Percentiles rank a stretch among this genome's conserved stretches.
These are phyloP conservation scores for Chenopodium berlandieri DNA, from an alignment of 148 eudicot genomes.

Conservation along the genomic window DNA sequence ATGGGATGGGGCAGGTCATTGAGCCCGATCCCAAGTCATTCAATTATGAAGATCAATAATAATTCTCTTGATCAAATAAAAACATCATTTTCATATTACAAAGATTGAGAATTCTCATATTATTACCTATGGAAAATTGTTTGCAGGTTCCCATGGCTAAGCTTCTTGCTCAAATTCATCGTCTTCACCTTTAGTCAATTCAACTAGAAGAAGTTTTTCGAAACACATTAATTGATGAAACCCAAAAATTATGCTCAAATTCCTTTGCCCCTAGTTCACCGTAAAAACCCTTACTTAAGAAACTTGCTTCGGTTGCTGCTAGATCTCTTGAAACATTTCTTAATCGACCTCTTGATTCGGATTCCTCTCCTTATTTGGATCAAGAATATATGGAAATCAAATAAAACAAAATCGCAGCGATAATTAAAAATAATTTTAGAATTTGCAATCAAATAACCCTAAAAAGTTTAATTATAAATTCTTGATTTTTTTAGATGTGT, in stretches of 20 bases:
- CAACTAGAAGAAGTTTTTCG: slow-evolving; percentile 16
- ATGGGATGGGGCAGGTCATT: too few species aligned
- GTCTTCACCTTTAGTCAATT: slow-evolving; percentile 31
- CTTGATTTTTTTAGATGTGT: too few species aligned
- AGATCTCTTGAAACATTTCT: slow-evolving; percentile 56
- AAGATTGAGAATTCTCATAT: neutral
- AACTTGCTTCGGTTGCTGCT: slow-evolving; percentile 58
- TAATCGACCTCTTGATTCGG: slow-evolving; percentile 40
- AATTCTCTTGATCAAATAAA: neutral
- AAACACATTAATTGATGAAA: slow-evolving; percentile 22
- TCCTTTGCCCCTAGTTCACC: slow-evolving; percentile 67
- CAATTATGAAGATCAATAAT: too few species aligned
- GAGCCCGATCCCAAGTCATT: too few species aligned
- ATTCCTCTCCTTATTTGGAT: slow-evolving; percentile 62
- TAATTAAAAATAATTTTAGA: too few species aligned
- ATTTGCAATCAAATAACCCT: too few species aligned
- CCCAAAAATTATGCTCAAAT: slow-evolving; percentile 38
- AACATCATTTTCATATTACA: neutral
- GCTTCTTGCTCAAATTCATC: slow-evolving; percentile 40
- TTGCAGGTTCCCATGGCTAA: slow-evolving; percentile 41
- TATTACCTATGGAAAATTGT: slow-evolving; percentile 34
- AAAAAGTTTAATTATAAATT: too few species aligned
- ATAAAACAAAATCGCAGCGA: too few species aligned
- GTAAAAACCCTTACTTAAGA: slow-evolving; percentile 74
- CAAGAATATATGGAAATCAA: too few species aligned